These are phyloP conservation scores for Penicillium atrosanguineum DNA, from an alignment of 495 filamentous ascomycete genomes.

Conservation along the genomic window DNA sequence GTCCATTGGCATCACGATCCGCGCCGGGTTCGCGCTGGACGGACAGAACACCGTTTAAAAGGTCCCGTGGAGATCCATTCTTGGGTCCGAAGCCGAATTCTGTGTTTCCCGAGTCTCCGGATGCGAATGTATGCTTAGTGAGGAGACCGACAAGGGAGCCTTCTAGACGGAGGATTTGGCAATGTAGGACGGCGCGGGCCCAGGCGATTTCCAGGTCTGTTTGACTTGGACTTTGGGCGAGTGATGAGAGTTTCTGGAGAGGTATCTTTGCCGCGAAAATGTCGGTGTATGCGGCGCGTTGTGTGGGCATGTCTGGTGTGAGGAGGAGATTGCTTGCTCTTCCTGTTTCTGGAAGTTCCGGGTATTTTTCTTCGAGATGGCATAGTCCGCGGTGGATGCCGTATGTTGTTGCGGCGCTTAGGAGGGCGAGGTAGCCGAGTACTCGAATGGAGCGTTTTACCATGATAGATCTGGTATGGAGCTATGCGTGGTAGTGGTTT, in stretches of 20 bases:
- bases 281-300: constrained; percentile 32
- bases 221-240: no score
- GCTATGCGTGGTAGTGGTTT: no score
- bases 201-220: no score
- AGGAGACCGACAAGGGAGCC: constrained; percentile 22
- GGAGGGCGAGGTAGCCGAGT: constrained; percentile 12
- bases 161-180: no score
- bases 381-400: constrained; percentile 23
- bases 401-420: constrained; percentile 19
- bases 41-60: constrained; percentile 21
- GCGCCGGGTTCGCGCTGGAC: constrained; percentile 17
- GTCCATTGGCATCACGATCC: constrained; percentile 14
- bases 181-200: no score
- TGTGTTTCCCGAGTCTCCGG: constrained; percentile 23
- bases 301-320: constrained; percentile 16
- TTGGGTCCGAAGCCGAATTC: constrained; percentile 7
- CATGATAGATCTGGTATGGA: constrained; percentile 3
- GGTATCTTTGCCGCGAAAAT: constrained; percentile 31
- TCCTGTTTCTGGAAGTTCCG: constrained; percentile 16
- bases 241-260: constrained; percentile 9
- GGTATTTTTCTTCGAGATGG: constrained; percentile 32
- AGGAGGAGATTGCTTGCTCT: constrained; percentile 16
- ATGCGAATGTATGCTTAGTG: constrained; percentile 1
- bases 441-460: constrained; percentile 9
- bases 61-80: constrained; percentile 6